Evolutionary conservation across 192 early-diverging fungal species (phyloP), one percentile per base, ranked within the genome.

Genomic region (Umbelopsis ramanniana): DNA sequence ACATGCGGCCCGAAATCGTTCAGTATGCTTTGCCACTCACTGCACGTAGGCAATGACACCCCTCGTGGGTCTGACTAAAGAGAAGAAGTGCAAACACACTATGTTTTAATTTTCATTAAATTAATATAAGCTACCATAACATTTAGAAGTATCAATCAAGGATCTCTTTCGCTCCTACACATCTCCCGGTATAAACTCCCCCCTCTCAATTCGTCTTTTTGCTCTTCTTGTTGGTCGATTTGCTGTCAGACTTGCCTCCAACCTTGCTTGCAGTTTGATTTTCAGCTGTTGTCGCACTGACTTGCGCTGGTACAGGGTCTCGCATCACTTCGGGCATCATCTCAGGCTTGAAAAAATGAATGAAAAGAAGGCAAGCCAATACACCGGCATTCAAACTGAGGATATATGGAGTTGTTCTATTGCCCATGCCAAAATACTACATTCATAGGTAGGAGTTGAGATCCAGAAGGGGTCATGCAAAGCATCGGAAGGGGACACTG

Each of bases 391-490:
- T 63, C 3, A 63, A 26, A 63, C 57, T 63, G 57, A 63, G 57
- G 24, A 63, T 29, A 37, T 63, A 63, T 17, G 57, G 57, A n/a
- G 57, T 63, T 8, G 57, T 37, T 38, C 35, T 63, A 15, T 63
- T 63, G 23, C 57, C 57, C 57, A 63, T 63, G 4, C 57, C 57
- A 29, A 29, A 63, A 8, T 63, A 63, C 57, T 63, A 50, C n/a
- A n/a, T n/a, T n/a, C n/a, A n/a, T n/a, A 50, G 0, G 5, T 9
- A 50, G 15, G 15, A 15, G n/a, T 50, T 6, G n/a, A n/a, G 48
- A 12, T 50, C 11, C n/a, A n/a, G 2, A 21, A 50, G 48, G 15
- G 40, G 40, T 43, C 6, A n/a, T 43, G 11, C 11, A 11, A 54
- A 54, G 8, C 4, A 3, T n/a, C 35, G 5, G 15, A 14, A 8